These are phyloP conservation scores for Daldinia vernicosa DNA, from an alignment of 495 filamentous ascomycete genomes.

Conservation along the genomic window DNA sequence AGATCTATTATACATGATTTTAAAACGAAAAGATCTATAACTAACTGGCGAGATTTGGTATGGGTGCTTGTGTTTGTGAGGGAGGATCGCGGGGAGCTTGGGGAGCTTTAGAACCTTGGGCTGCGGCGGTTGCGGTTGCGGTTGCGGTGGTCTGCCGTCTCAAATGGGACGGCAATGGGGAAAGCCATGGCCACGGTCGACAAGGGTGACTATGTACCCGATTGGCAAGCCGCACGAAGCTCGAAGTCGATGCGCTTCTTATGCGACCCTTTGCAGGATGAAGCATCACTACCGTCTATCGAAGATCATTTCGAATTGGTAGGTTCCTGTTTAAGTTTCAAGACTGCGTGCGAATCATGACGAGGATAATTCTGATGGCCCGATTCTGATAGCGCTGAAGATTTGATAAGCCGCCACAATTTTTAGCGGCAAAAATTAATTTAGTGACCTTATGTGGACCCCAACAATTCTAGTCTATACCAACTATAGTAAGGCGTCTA, in stretches of 20 bases:
- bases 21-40: conserved; percentile 3
- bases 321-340: conserved; percentile 9
- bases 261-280: conserved; percentile 47
- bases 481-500: not conserved
- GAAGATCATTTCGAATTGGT: conserved; percentile 36
- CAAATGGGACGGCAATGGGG: conserved; percentile 28
- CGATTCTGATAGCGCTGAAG: conserved; percentile 25
- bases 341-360: conserved; percentile 26
- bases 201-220: conserved; percentile 37
- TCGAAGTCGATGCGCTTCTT: conserved; percentile 49
- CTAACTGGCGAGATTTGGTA: conserved; percentile 48
- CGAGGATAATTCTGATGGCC: conserved; percentile 26
- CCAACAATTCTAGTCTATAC: not conserved
- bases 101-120: conserved; percentile 1
- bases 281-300: conserved; percentile 50
- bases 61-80: conserved; percentile 35
- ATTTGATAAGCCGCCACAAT: conserved; percentile 17
- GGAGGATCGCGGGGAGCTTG: conserved; percentile 25
- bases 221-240: conserved; percentile 54
- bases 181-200: conserved; percentile 35
- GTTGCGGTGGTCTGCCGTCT: conserved; percentile 52
- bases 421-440: not conserved
- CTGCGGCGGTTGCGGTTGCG: not conserved
- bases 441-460: not conserved
- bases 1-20: conserved; percentile 28